Evolutionary conservation across 768 basidiomycete species (phyloP), one percentile per base, ranked within the genome.

Genomic region (Omphalotus guepiniiformis): DNA sequence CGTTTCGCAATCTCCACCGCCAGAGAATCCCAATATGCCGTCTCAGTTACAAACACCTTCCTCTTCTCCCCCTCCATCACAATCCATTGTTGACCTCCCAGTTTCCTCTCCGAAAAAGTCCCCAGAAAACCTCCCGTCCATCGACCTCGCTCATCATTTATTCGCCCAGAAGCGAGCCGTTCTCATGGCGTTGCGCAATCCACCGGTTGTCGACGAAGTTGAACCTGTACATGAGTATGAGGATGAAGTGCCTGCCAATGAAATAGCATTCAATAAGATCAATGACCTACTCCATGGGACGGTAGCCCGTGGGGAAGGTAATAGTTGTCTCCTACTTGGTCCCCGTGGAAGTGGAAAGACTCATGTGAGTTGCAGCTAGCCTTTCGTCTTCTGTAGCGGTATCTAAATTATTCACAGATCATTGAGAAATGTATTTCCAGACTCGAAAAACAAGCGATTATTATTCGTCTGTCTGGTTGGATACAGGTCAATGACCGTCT

Each of bases 291-390:
- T 96, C 4, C 61, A 66, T 18, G 93, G 93, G 9, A 91, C 90
- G 1, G 73, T 88, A 4, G 67, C 68, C 18, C 78, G 93, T 23
- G 87, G 85, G 8, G 94, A 97, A 70, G 93, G 94, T 3, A 97
- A 97, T 53, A 95, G 93, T 49, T 96, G 93, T 58, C 73, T 96
- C 46, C 60, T 97, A 3, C 72, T 93, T 36, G 94, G 94, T 16
- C 85, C 91, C 1, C 74, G 83, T 50, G 90, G 91, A 13, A 87
- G 85, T 52, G 94, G 93, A 16, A 96, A 97, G 67, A 85, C 88
- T 1, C 72, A 72, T 50, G 90, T 91, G 62, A 57, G 79, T 63
- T 9, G 12, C 29, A 8, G 4, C 6, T 23, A 1, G 30, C 39
- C 40, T 13, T 35, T 19, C 13, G 47, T 32, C 13, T 15, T 28